phyloP scores from a whole-genome alignment of 495 filamentous ascomycete genomes.

The Podospora tetraspora region DNA sequence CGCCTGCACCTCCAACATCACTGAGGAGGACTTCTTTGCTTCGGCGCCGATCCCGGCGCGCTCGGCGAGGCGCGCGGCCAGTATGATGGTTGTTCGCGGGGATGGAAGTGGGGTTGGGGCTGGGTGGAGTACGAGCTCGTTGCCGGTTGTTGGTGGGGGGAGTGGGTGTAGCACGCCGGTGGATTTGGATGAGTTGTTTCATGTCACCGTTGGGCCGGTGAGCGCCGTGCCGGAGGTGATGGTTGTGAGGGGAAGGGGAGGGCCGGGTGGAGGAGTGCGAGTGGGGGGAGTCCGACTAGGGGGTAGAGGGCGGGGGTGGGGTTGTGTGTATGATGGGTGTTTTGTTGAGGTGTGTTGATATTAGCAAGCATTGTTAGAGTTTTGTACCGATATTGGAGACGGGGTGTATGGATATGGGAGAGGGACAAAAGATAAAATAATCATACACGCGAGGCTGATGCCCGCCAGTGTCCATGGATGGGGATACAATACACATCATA shows the following conservation, averaged over 20 bases:
- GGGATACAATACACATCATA: background rate
- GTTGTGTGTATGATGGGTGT: too few species aligned
- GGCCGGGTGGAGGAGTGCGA: background rate
- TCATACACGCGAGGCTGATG: background rate
- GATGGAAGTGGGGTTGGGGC: background rate
- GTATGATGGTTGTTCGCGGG: background rate
- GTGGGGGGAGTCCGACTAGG: background rate
- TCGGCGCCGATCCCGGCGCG: background rate
- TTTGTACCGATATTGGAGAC: too few species aligned
- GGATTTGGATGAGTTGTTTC: background rate
- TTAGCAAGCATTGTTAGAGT: too few species aligned
- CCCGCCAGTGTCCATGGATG: background rate
- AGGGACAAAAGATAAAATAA: background rate
- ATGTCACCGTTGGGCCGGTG: background rate
- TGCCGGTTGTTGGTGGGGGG: background rate
- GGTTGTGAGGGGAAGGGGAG: background rate
- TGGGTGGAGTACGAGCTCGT: background rate
- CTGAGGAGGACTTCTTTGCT: background rate
- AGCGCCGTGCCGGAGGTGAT: background rate
- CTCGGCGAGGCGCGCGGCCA: background rate
- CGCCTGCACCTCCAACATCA: background rate
- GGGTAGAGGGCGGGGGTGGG: background rate
- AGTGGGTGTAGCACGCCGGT: background rate
- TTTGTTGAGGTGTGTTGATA: too few species aligned
- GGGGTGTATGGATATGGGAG: too few species aligned